Base-by-base conservation (phyloP, 2,329 filamentous ascomycete genomes). In the Nectriaceae sp. region DNA sequence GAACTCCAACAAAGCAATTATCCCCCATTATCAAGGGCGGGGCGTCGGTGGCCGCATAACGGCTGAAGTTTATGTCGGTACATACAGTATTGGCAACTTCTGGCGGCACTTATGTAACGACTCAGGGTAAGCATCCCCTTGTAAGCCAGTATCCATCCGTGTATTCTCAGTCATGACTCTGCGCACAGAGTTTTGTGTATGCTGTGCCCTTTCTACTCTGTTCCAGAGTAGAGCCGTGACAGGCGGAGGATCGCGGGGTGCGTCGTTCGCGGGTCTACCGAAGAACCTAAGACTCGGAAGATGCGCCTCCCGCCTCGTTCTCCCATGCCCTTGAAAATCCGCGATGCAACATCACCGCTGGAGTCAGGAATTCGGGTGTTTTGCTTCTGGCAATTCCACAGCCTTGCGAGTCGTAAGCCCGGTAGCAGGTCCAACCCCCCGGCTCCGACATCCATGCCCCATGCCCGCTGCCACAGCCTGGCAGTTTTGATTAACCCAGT, bases 41-140 rank as follows among this genome's bases (percentile, higher is more conserved):
- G 24, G 13, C 24, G 24, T 13, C 24, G 13, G n/a, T 31, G 26
- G 33, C 33, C 33, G 33, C 5, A 6, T 15, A 8, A 19, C 5
- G 8, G 33, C 5, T 36, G 33, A 16, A 36, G 33, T 36, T 36
- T 5, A 11, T 8, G 33, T 15, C 8, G 33, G n/a, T n/a, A 16
- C 6, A 5, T 6, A 13, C 13, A 36, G 33, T 19, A 36, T 36
- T n/a, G 13, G 24, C 13, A 36, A 36, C 8, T 19, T 6, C 33
- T 5, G 8, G 8, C 33, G 5, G 16, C 33, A 19, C 33, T 19
- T 8, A 26, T 49, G 46, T 40, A 52, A 49, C 49, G 42, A 39
- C 45, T 38, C 20, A 18, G 42, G 39, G 35, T 19, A 45, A 36
- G 16, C 8, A 10, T n/a, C n/a, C 24, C 13, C 6, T 13, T 29